These are phyloP conservation scores for Sporobolomyces pararoseus DNA, from an alignment of 768 basidiomycete genomes.

Conservation along the genomic window DNA sequence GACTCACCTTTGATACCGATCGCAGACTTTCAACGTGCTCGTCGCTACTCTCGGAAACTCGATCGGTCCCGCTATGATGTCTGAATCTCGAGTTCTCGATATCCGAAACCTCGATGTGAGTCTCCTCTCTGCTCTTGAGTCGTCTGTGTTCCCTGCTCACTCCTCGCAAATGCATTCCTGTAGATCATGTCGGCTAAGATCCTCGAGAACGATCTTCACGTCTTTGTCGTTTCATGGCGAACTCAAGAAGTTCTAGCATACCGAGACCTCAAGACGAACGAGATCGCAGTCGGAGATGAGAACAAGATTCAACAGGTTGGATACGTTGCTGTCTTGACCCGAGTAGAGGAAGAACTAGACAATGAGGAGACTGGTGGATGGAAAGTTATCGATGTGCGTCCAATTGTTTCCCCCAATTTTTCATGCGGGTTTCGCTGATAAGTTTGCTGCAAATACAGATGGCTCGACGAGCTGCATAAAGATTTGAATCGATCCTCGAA, in stretches of 20 bases:
- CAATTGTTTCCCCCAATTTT: not conserved
- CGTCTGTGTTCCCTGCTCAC: not conserved
- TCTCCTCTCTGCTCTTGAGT: not conserved
- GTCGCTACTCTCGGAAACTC: constrained; percentile 98
- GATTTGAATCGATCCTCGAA: not conserved
- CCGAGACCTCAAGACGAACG: constrained; percentile 81
- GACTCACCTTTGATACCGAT: too few species aligned
- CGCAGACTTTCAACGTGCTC: constrained; percentile 95
- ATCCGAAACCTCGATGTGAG: constrained; percentile 91
- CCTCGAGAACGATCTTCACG: constrained; percentile 78
- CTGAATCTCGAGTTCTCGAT: constrained; percentile 90
- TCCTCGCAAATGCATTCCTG: too few species aligned
- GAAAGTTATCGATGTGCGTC: constrained; percentile 85
- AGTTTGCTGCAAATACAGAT: constrained; percentile 2
- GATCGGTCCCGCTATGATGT: constrained; percentile 79
- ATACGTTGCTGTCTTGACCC: constrained; percentile 86
- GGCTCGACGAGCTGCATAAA: constrained; percentile 35
- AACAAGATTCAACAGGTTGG: constrained; percentile 87
- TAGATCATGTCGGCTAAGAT: constrained; percentile 82
- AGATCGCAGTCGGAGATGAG: constrained; percentile 80
- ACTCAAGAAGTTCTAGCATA: constrained; percentile 93
- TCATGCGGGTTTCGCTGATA: not conserved
- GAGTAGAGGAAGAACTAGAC: constrained; percentile 77
- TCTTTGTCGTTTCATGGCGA: constrained; percentile 83
- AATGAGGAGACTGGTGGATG: constrained; percentile 95